Evolutionary conservation across 257 asterid genomes (phyloP).

Genomic region (Solanum sejunctum): DNA sequence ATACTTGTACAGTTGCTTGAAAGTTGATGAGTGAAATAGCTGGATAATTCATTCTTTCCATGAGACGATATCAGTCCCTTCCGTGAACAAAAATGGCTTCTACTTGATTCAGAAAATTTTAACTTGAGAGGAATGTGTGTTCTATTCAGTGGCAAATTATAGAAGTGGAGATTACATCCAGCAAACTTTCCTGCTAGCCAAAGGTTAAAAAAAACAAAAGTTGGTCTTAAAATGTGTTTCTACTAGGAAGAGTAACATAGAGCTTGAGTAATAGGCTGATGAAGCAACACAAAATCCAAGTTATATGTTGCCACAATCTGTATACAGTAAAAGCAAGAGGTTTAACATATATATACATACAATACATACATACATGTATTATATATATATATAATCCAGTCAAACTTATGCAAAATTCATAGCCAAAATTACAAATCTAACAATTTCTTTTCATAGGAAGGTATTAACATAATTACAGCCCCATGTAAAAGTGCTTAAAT

Average conservation of each 20-base stretch:
- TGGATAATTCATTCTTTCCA: conserved; percentile 11
- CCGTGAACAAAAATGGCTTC: conserved; percentile 14
- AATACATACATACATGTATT: too few relatives aligned
- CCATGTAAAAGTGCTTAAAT: too few relatives aligned
- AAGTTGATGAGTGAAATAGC: background rate
- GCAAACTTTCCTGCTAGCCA: conserved; percentile 27
- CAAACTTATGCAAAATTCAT: background rate
- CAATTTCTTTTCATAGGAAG: too few relatives aligned
- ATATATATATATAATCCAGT: background rate
- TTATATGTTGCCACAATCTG: background rate
- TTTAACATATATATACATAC: background rate
- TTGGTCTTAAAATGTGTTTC: background rate
- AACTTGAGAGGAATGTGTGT: conserved; percentile 11
- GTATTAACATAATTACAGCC: too few relatives aligned
- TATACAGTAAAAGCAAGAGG: background rate
- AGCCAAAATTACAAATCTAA: too few relatives aligned
- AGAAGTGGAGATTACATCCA: conserved; percentile 4
- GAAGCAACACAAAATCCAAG: background rate
- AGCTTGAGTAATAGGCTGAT: background rate
- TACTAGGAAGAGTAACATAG: background rate
- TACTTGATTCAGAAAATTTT: conserved; percentile 11
- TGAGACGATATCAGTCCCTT: conserved; percentile 8
- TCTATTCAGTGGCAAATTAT: conserved; percentile 10
- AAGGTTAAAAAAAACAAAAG: background rate
- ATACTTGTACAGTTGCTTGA: conserved; percentile 9